These are phyloP conservation scores for Aspergillus steynii DNA, from an alignment of 495 filamentous ascomycete species.

Conservation along the genomic window DNA sequence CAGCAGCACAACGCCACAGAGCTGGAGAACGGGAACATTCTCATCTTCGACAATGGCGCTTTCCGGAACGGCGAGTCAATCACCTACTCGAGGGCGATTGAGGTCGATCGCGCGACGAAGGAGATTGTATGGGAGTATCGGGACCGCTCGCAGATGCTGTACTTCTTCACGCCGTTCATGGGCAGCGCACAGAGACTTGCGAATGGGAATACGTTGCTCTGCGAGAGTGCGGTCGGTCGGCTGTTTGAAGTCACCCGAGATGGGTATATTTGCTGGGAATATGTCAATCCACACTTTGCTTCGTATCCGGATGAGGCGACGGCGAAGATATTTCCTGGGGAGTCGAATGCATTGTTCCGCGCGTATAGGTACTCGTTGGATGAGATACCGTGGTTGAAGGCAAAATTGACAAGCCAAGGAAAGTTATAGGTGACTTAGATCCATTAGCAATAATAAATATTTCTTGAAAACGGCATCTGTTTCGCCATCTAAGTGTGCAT, in stretches of 20 bases:
- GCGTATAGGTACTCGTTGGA: slow-evolving; percentile 37
- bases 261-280: slow-evolving; percentile 37
- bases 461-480: too few relatives aligned
- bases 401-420: not conserved
- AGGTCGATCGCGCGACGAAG: slow-evolving; percentile 32
- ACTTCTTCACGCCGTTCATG: slow-evolving; percentile 53
- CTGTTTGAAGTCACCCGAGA: slow-evolving; percentile 37
- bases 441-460: too few relatives aligned
- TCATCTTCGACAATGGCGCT: slow-evolving; percentile 51
- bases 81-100: slow-evolving; percentile 43
- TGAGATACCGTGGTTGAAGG: slow-evolving; percentile 32
- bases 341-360: slow-evolving; percentile 39
- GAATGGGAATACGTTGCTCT: slow-evolving; percentile 44
- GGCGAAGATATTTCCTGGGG: slow-evolving; percentile 29
- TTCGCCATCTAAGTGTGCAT: too few relatives aligned
- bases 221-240: slow-evolving; percentile 38
- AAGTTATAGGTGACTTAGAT: not conserved
- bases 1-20: slow-evolving; percentile 49
- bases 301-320: slow-evolving; percentile 30
- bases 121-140: slow-evolving; percentile 46
- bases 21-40: slow-evolving; percentile 38
- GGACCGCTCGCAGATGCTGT: slow-evolving; percentile 39
- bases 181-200: slow-evolving; percentile 42
- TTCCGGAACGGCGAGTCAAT: slow-evolving; percentile 40
- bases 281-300: slow-evolving; percentile 33